Base-by-base conservation (phyloP, 192 early-diverging fungal genomes). In the Rhizoclosmatium sp. region DNA sequence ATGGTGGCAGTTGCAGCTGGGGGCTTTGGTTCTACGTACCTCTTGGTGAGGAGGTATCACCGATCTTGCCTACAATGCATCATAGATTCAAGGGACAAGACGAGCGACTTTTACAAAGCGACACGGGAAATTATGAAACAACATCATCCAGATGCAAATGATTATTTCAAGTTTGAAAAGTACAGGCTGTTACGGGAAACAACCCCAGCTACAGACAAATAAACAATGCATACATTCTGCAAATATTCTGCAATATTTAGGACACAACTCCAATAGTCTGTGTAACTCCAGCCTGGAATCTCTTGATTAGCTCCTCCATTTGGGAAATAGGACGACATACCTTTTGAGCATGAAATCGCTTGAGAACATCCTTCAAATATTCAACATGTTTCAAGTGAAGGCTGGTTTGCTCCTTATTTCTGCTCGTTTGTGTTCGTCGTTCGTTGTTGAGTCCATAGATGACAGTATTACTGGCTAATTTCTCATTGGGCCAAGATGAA, bases 301-400 rank as follows among this genome's bases (percentile, higher is more conserved):
- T 16, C 14, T 47, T 69, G 4, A 16, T 58, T 58, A 66, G 19
- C 21, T 23, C 14, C 16, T 65, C 14, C 23, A 65, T 65, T 31
- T 31, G 31, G 31, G 31, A 31, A 31, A 31, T 0, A 69, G 10
- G 7, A 7, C 12, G 39, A 69, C 10, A 12, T 12, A 74, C 72
- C 72, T 75, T 75, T 46, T 59, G 59, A 56, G 72, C 46, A 75
- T 75, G 72, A 59, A 62, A 60, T n/a, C 59, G n/a, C 76, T 78
- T 75, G 41, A 75, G 42, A 65, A 84, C 85, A 81, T 92, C 91
- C 46, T 88, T 78, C 51, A 94, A 79, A 81, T 94, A 94, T 19
- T 94, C 93, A 42, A 94, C 76, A 79, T 94, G 93, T 39, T 91
- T 87, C 14, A 80, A 31, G 75, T 94, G 93, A 12, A 94, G 66